Percentiles rank a stretch among this genome's conserved stretches.
Conservation (phyloP, 2,329 filamentous ascomycete species). For the Clonostachys rhizophaga region DNA sequence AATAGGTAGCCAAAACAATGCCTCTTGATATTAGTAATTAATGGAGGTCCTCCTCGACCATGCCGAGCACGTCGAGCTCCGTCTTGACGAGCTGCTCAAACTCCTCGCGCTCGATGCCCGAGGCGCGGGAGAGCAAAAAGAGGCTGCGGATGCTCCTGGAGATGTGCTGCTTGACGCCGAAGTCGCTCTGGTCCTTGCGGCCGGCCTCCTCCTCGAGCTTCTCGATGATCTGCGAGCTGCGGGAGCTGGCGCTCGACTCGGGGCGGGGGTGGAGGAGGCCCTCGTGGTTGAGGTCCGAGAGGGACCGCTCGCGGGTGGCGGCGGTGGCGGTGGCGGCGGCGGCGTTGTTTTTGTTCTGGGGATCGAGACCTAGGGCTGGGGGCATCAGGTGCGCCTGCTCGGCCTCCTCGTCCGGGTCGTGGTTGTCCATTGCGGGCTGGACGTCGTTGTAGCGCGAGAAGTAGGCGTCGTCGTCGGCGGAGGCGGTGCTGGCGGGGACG, state of each 20-base stretch:
- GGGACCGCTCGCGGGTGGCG: background rate
- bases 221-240: constrained; percentile 54
- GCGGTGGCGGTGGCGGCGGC: background rate
- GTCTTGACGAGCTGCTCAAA: constrained; percentile 68
- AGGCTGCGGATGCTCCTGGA: constrained; percentile 73
- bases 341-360: background rate
- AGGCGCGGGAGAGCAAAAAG: constrained; percentile 63
- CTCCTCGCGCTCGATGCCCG: constrained; percentile 69
- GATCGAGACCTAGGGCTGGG: constrained; percentile 16
- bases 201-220: constrained; percentile 53
- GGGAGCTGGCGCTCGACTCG: constrained; percentile 52
- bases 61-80: constrained; percentile 64
- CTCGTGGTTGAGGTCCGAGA: constrained; percentile 9
- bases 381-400: constrained; percentile 21
- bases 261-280: constrained; percentile 53
- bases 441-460: constrained; percentile 74
- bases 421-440: constrained; percentile 74
- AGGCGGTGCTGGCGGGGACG: constrained; percentile 10
- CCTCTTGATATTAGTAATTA: no score
- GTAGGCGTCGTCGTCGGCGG: constrained; percentile 62
- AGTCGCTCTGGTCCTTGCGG: constrained; percentile 59
- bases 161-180: constrained; percentile 75
- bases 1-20: no score
- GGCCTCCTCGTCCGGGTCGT: constrained; percentile 71
- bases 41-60: constrained; percentile 22